Evolutionary conservation across 2,329 filamentous ascomycete genomes (phyloP).

Genomic region (Lachnellula subtilissima): DNA sequence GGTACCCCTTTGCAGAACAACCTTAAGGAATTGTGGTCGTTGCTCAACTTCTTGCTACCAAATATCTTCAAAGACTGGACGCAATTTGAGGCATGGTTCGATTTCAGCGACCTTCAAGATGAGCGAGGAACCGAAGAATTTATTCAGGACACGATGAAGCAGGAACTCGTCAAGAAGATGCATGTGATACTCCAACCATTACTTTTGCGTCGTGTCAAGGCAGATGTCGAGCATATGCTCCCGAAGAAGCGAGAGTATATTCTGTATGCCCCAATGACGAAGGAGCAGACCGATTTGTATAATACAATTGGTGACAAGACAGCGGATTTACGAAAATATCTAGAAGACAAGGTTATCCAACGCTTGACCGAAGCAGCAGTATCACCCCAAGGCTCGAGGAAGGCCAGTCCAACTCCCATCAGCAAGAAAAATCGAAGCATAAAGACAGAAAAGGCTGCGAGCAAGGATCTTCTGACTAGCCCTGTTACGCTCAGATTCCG

Average conservation of each 20-base stretch:
- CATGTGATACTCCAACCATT: conserved; percentile 92
- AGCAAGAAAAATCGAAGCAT: neutral
- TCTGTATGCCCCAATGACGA: conserved; percentile 85
- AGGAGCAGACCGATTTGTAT: conserved; percentile 88
- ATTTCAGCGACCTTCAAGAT: conserved; percentile 88
- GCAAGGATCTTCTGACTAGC: conserved; percentile 22
- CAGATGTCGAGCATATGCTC: conserved; percentile 85
- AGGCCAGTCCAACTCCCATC: conserved; percentile 5
- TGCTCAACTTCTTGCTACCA: conserved; percentile 88
- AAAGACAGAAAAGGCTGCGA: conserved; percentile 24
- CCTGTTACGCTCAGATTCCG: conserved; percentile 24
- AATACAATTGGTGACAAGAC: conserved; percentile 55
- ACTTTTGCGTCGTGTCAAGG: conserved; percentile 80
- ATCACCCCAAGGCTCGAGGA: conserved; percentile 34
- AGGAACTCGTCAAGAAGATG: conserved; percentile 77
- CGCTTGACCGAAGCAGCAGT: conserved; percentile 49
- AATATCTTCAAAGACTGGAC: conserved; percentile 91
- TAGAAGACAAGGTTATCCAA: conserved; percentile 75
- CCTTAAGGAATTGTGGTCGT: conserved; percentile 86
- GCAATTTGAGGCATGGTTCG: conserved; percentile 93
- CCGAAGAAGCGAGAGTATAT: conserved; percentile 97
- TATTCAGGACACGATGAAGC: conserved; percentile 71
- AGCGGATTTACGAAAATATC: conserved; percentile 63
- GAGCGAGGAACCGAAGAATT: conserved; percentile 74
- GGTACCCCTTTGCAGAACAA: conserved; percentile 96